Evolutionary conservation across 805 yeast species (phyloP).

Genomic region (Kodamaea laetipori): DNA sequence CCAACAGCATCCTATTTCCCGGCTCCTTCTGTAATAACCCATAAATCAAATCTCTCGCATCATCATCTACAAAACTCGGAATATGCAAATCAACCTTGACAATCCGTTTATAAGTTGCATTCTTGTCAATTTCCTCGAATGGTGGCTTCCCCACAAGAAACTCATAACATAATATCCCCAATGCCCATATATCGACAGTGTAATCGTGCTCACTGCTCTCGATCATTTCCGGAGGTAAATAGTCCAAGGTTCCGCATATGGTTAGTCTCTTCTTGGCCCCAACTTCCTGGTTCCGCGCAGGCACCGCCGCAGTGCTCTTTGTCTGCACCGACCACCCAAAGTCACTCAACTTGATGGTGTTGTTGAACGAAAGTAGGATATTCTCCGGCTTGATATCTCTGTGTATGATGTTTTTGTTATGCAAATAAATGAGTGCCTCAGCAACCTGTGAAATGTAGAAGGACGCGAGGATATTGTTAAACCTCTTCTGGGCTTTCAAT

Average conservation of each 20-base stretch:
- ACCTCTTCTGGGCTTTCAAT: constrained; percentile 64
- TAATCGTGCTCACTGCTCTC: constrained; percentile 77
- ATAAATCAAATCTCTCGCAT: constrained; percentile 75
- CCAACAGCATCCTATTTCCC: constrained; percentile 58
- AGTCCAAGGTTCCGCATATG: constrained; percentile 93
- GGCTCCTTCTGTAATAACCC: constrained; percentile 71
- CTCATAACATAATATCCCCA: constrained; percentile 86
- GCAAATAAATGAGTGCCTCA: constrained; percentile 74
- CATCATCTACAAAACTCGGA: constrained; percentile 68
- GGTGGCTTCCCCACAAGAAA: constrained; percentile 89
- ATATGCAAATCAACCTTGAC: constrained; percentile 73
- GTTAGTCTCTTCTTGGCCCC: constrained; percentile 43
- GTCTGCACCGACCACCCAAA: constrained; percentile 94
- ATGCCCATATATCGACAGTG: constrained; percentile 87
- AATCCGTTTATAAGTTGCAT: constrained; percentile 78
- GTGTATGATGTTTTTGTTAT: constrained; percentile 78
- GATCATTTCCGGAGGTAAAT: constrained; percentile 93
- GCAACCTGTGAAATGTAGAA: constrained; percentile 83
- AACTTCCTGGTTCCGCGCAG: neutral
- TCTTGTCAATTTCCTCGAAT: constrained; percentile 79
- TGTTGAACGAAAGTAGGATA: constrained; percentile 73
- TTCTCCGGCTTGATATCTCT: constrained; percentile 96
- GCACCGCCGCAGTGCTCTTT: neutral
- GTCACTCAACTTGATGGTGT: constrained; percentile 81
- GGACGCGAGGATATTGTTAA: constrained; percentile 74